A percentile compares a stretch with the other conserved stretches of the same genome.
These are phyloP conservation scores for Ilyonectria destructans DNA, from an alignment of 2,329 filamentous ascomycete genomes.

Conservation along the genomic window DNA sequence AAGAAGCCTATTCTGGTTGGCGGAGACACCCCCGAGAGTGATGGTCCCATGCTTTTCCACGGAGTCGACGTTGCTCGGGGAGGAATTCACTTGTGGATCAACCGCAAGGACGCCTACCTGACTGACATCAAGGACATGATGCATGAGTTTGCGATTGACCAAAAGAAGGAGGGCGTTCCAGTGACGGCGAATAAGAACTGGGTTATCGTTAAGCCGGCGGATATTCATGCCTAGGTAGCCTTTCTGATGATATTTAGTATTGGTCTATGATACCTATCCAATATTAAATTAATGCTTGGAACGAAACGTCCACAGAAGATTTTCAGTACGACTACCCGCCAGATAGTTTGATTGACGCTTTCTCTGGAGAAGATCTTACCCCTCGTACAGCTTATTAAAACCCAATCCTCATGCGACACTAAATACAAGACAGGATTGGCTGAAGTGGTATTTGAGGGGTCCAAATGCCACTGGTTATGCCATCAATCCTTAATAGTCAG, in stretches of 20 bases:
- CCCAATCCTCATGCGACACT: no score
- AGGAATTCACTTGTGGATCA: constrained; percentile 61
- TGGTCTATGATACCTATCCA: no score
- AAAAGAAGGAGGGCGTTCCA: constrained; percentile 54
- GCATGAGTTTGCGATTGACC: constrained; percentile 52
- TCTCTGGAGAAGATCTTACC: no score
- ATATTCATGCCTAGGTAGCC: constrained; percentile 50
- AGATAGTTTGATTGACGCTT: no score
- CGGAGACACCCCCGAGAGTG: constrained; percentile 62
- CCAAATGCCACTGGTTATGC: neutral
- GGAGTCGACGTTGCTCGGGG: constrained; percentile 60
- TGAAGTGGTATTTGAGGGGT: neutral
- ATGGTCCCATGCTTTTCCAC: constrained; percentile 63
- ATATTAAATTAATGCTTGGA: no score
- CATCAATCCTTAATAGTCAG: neutral
- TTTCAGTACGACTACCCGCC: no score
- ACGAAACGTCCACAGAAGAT: no score
- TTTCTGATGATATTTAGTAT: neutral
- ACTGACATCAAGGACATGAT: constrained; percentile 58
- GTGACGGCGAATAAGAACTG: constrained; percentile 64
- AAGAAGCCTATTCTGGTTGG: constrained; percentile 59
- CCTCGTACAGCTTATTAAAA: no score
- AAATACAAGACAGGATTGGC: no score
- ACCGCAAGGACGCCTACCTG: constrained; percentile 56
- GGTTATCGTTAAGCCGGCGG: constrained; percentile 59